Conservation (phyloP, 495 filamentous ascomycete genomes). For the Sordaria brevicollis region DNA sequence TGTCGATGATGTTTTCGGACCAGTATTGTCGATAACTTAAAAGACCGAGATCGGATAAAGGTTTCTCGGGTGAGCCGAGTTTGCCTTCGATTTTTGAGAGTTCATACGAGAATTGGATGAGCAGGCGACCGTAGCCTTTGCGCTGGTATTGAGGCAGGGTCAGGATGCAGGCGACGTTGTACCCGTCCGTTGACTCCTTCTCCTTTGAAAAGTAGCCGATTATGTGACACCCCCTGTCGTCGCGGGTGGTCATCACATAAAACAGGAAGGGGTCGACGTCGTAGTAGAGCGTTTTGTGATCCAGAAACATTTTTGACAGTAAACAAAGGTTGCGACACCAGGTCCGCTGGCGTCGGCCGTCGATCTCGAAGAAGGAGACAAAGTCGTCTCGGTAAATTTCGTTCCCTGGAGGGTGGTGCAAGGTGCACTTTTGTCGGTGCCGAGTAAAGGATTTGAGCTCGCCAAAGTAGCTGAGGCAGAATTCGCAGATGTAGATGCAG, state of each 20-base stretch:
- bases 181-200: slow-evolving; percentile 90
- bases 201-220: slow-evolving; percentile 98
- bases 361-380: slow-evolving; percentile 95
- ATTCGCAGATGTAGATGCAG: slow-evolving; percentile 92
- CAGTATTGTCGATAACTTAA: slow-evolving; percentile 93
- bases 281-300: slow-evolving; percentile 99
- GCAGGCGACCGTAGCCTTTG: slow-evolving; percentile 80
- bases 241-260: slow-evolving; percentile 91
- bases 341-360: slow-evolving; percentile 85
- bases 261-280: slow-evolving; percentile 98
- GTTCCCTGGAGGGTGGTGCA: slow-evolving; percentile 90
- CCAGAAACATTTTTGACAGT: slow-evolving; percentile 89
- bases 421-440: slow-evolving; percentile 82
- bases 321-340: slow-evolving; percentile 97
- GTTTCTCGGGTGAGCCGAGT: slow-evolving; percentile 91
- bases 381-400: slow-evolving; percentile 95
- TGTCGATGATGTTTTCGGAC: slow-evolving; percentile 84
- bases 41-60: slow-evolving; percentile 84
- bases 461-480: slow-evolving; percentile 86
- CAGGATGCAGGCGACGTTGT: slow-evolving; percentile 96
- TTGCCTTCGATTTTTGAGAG: slow-evolving; percentile 91
- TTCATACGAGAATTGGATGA: slow-evolving; percentile 98
- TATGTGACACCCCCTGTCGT: slow-evolving; percentile 79
- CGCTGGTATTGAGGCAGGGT: slow-evolving; percentile 93
- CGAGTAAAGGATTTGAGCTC: slow-evolving; percentile 66